Base-by-base conservation (phyloP, 2,329 filamentous ascomycete genomes). In the Stachybotrys chartarum region DNA sequence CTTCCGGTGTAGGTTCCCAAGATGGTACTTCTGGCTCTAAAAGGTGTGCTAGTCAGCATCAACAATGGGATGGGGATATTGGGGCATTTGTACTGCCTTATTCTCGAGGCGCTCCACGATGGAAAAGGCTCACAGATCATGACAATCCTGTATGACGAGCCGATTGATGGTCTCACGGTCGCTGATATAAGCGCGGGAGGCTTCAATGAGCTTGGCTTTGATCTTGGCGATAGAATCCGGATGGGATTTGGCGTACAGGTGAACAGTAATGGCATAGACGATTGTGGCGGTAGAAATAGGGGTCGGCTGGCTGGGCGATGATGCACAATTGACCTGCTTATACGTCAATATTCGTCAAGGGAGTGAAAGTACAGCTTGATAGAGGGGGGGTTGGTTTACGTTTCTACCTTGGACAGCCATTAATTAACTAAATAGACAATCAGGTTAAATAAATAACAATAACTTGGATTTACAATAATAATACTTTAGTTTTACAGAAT, bases 91-190 rank as follows among this genome's bases (percentile, higher is more conserved):
- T 69, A 85, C 82, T 52, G 73, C 75, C 68, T 90, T 87, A 58
- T 85, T 78, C 63, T 81, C 78, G 70, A 89, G 90, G 35, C 87
- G 76, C 73, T 91, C 87, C 50, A 91, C 86, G 63, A 91, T 88
- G 52, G 84, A 88, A 70, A 91, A 91, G 53, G 85, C 83, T 56
- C 85, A 78, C 49, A 78, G 78, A 68, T 90, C 87, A 63, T 81
- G 76, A 56, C 84, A 78, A 63, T 85, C 84, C 74, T 90, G 87
- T 87, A 90, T 90, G 59, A 91, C 87, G 70, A 88, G 83, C 87
- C 87, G 90, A 50, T 76, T 80, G 56, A 86, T 65, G 0, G 82
- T 89, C 75, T 90, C 87, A 66, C 82, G 82, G 73, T 90, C 87
- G 60, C 87, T 77, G 60, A 79, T 82, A 73, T 90, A 90, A 59